A percentile compares a stretch with the other conserved stretches of the same genome.
phyloP scores from a whole-genome alignment of 75 land plant species.

The Selaginella tamariscina region DNA sequence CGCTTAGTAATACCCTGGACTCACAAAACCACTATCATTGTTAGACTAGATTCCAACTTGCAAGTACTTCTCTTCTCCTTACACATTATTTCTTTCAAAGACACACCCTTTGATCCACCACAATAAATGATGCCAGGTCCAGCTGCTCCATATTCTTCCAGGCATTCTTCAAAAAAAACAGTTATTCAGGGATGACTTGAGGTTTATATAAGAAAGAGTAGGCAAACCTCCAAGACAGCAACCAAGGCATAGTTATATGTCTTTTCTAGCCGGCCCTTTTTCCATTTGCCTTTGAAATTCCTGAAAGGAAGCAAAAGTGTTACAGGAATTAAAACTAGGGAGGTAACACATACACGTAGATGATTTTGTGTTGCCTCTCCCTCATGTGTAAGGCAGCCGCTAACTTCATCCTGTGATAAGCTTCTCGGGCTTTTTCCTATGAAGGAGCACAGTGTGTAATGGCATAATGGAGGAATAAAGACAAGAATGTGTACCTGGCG shows the following conservation, averaged over 20 bases:
- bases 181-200: not conserved
- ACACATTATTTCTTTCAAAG: conserved; percentile 12
- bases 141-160: conserved; percentile 1
- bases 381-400: conserved; percentile 15
- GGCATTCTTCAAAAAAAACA: conserved; percentile 3
- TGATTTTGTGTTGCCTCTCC: conserved; percentile 13
- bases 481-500: not conserved
- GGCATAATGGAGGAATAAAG: not conserved
- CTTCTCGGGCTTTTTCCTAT: conserved; percentile 17
- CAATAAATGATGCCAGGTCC: conserved; percentile 4
- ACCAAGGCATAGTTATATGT: conserved; percentile 16
- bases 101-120: conserved; percentile 6
- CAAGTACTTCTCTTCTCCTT: not conserved
- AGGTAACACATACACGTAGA: conserved; percentile 13
- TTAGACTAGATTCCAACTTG: not conserved
- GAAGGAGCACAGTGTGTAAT: not conserved
- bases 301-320: conserved; percentile 14
- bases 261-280: conserved; percentile 10
- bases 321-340: not conserved
- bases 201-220: not conserved
- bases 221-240: conserved; percentile 13
- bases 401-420: conserved; percentile 17
- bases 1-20: not conserved
- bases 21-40: not conserved
- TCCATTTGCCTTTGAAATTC: conserved; percentile 16